phyloP scores from a whole-genome alignment of 352 stramenopile genomes.

The Salisapilia sapeloensis region DNA sequence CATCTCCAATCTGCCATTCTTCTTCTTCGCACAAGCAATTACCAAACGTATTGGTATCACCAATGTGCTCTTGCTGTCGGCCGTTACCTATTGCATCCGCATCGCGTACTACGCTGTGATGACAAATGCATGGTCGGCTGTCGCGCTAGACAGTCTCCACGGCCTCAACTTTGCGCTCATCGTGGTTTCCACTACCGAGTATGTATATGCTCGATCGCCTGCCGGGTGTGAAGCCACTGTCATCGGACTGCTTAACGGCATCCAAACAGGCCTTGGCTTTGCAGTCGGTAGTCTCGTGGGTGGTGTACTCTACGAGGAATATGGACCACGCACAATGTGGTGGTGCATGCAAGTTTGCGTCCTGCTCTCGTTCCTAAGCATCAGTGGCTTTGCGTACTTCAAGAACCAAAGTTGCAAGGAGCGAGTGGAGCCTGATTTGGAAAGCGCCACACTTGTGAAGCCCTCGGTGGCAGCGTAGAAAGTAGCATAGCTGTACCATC shows the following conservation, averaged over 20 bases:
- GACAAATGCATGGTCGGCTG: slow-evolving; percentile 7
- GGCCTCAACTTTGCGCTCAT: slow-evolving; percentile 7
- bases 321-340: slow-evolving; percentile 5
- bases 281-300: slow-evolving; percentile 4
- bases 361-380: slow-evolving; percentile 3
- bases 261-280: slow-evolving; percentile 5
- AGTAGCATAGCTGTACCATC: too few relatives aligned
- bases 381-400: slow-evolving; percentile 3
- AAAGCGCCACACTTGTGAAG: too few relatives aligned
- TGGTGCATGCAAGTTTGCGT: slow-evolving; percentile 4
- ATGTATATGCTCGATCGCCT: slow-evolving; percentile 6
- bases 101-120: slow-evolving; percentile 8
- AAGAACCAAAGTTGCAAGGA: too few relatives aligned
- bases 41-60: slow-evolving; percentile 5
- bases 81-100: slow-evolving; percentile 3
- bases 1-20: slow-evolving; percentile 6
- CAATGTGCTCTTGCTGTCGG: slow-evolving; percentile 3
- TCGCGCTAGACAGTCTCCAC: slow-evolving; percentile 8
- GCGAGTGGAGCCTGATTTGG: too few relatives aligned
- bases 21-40: slow-evolving; percentile 6
- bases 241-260: slow-evolving; percentile 6
- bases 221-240: slow-evolving; percentile 4
- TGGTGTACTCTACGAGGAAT: slow-evolving; percentile 5
- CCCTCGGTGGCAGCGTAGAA: too few relatives aligned
- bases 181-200: slow-evolving; percentile 6